Base-by-base conservation (phyloP, 176 grass and related monocot species). In the Leersia perrieri region DNA sequence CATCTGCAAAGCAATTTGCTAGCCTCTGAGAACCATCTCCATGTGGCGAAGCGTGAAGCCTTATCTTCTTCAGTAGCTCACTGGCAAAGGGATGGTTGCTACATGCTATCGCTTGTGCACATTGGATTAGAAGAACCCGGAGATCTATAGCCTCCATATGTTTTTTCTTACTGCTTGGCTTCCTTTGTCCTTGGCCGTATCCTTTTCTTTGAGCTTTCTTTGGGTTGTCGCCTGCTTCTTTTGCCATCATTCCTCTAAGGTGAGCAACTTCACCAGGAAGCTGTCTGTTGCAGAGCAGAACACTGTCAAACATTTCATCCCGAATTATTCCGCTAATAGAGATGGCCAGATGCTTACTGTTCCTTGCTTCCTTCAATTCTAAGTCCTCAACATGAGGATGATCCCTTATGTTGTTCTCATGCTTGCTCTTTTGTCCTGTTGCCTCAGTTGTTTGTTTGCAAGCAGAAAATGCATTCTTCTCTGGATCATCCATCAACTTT, bases 1-100 rank as follows among this genome's bases (percentile, higher is more conserved):
- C 81, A 55, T 92, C 66, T 7, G 73, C 92, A 26, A 95, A 85
- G 40, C 86, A 88, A 77, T 85, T 31, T 49, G 89, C 92, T 65
- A 92, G 64, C 51, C 89, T 88, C 58, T 92, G 84, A 39, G 68
- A 80, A 26, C 55, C 66, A 85, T 95, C 81, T 79, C 92, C 89
- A 14, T 73, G 29, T 16, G 84, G 73, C 3, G 70, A 85, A 25
- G 87, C 75, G 9, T 90, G 84, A 16, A 80, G 20, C 26, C 89
- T 85, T 86, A 95, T 88, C 83, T 90, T 69, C 81, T 51, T 70
- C 36, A 95, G 71, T 0, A 90, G 63, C 33, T 86, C 87, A 83
- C 6, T 72, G 0, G 89, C 89, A 35, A 63, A 73, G 4, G 15
- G 71, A 20, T 33, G 15, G 34, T 83, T 42, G 15, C 73, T 47